phyloP scores from a whole-genome alignment of 2,329 filamentous ascomycete genomes.

The Xylariaceae sp. region DNA sequence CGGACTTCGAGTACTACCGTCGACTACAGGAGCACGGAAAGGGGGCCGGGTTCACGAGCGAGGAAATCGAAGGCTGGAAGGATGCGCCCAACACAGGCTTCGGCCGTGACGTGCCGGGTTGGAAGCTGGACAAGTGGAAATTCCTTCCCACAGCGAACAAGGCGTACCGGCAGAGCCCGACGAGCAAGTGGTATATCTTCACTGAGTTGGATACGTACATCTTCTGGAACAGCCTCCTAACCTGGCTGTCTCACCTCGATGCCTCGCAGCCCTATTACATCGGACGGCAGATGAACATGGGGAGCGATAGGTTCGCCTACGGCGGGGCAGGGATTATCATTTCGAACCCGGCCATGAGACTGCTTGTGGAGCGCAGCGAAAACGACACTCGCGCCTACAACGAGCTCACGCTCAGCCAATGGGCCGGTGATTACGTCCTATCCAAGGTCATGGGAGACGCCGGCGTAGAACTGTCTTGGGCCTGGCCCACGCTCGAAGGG shows the following conservation, averaged over 20 bases:
- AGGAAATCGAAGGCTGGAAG: constrained; percentile 6
- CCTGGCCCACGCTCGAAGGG: constrained; percentile 14
- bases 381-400: constrained; percentile 3
- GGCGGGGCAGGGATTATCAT: constrained; percentile 15
- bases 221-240: constrained; percentile 9
- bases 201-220: constrained; percentile 15
- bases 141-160: constrained; percentile 13
- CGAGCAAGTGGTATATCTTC: constrained; percentile 14
- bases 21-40: constrained; percentile 8
- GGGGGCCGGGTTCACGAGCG: background rate
- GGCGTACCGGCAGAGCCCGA: constrained; percentile 8
- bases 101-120: constrained; percentile 13
- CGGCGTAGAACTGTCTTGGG: constrained; percentile 3
- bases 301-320: constrained; percentile 6
- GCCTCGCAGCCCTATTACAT: constrained; percentile 12
- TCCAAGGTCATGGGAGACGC: constrained; percentile 11
- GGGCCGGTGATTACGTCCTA: constrained; percentile 14
- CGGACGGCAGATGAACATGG: constrained; percentile 14
- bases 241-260: constrained; percentile 9
- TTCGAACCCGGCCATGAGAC: constrained; percentile 13
- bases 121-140: constrained; percentile 18
- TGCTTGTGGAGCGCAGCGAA: constrained; percentile 7
- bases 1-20: constrained; percentile 16
- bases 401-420: constrained; percentile 10
- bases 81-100: constrained; percentile 10